Conservation (phyloP, 148 eudicot species). For the Rhododendron ferrugineum region DNA sequence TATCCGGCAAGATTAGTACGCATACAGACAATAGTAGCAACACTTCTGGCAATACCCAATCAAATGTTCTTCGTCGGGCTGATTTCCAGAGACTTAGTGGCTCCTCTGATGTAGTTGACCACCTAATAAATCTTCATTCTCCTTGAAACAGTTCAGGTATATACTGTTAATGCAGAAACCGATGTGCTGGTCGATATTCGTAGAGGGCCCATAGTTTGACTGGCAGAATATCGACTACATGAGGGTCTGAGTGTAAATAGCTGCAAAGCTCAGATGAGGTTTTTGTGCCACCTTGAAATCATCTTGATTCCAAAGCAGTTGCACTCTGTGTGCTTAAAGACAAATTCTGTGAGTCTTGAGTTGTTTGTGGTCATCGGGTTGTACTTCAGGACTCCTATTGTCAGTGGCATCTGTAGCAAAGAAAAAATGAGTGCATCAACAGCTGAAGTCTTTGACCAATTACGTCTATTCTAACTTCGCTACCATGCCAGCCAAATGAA, state of each 20-base stretch:
- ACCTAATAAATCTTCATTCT: conserved; percentile 47
- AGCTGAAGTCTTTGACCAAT: neutral
- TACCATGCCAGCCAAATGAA: neutral
- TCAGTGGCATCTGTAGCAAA: neutral
- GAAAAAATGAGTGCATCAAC: neutral
- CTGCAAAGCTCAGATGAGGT: neutral
- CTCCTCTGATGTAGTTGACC: conserved; percentile 58
- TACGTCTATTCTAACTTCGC: neutral
- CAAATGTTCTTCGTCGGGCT: conserved; percentile 58
- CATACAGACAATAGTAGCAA: neutral
- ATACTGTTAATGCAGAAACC: conserved; percentile 1
- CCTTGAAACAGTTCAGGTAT: conserved; percentile 34
- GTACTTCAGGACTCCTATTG: neutral
- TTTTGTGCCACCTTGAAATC: conserved; percentile 3
- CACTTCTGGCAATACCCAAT: conserved; percentile 11
- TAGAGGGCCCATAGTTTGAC: neutral
- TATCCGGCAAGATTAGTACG: conserved; percentile 28
- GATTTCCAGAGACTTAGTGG: conserved; percentile 43
- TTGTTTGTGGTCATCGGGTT: neutral
- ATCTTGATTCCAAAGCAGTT: neutral
- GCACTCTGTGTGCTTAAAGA: neutral
- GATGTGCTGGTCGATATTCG: neutral
- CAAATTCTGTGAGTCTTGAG: neutral
- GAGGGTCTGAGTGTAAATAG: neutral
- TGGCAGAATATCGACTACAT: neutral